Evolutionary conservation across 257 asterid species (phyloP).

Genomic region (Fraxinus cuspidata): DNA sequence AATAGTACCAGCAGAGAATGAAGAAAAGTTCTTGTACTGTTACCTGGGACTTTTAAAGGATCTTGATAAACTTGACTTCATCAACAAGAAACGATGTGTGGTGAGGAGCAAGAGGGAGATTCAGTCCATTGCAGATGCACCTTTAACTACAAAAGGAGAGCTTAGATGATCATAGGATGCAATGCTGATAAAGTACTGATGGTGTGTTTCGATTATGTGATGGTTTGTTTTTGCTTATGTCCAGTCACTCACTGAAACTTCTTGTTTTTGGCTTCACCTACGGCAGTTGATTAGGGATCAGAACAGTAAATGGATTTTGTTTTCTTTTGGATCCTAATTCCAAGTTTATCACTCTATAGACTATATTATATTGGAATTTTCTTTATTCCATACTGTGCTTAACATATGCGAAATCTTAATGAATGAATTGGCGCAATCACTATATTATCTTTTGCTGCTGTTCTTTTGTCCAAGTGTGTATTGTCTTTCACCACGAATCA

Average conservation of each 20-base stretch:
- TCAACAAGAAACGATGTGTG: slow-evolving; percentile 54
- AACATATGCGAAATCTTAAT: too few species aligned
- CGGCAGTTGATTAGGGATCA: not conserved
- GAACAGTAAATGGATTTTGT: not conserved
- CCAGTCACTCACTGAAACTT: not conserved
- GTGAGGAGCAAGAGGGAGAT: slow-evolving; percentile 67
- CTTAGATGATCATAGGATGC: not conserved
- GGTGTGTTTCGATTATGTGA: not conserved
- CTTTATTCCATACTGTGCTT: too few species aligned
- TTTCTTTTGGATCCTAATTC: too few species aligned
- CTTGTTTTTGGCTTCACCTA: not conserved
- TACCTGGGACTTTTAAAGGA: slow-evolving; percentile 67
- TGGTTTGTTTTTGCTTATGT: not conserved
- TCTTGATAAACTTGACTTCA: slow-evolving; percentile 66
- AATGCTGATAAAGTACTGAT: not conserved
- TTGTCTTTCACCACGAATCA: not conserved
- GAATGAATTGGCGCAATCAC: too few species aligned
- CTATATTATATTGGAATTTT: too few species aligned
- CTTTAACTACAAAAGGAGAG: not conserved
- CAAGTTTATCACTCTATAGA: too few species aligned
- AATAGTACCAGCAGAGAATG: slow-evolving; percentile 15
- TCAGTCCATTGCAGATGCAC: slow-evolving; percentile 43
- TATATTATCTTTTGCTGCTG: too few species aligned
- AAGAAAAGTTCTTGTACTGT: slow-evolving; percentile 50
- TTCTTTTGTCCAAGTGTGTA: not conserved